Conservation (phyloP, 2,329 filamentous ascomycete genomes). For the Dactylellina sp. region DNA sequence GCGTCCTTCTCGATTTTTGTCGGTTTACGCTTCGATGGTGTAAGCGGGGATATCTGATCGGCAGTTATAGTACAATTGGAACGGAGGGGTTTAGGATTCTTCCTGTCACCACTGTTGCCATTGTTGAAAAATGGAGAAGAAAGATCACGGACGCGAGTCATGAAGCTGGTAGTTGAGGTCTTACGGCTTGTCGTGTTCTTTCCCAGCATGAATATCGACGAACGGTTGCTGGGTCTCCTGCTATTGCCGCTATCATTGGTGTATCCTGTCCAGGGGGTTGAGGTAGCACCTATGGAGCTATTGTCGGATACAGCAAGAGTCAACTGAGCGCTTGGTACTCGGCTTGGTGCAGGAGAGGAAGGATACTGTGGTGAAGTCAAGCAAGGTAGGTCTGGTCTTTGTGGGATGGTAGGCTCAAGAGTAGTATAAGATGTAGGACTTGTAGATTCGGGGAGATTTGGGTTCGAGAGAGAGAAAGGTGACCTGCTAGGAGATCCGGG, state of each 20-base stretch:
- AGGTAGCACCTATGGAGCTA: neutral
- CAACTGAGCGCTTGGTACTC: conserved; percentile 23
- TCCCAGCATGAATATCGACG: conserved; percentile 15
- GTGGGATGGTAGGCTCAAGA: neutral
- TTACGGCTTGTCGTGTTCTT: neutral
- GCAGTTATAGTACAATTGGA: conserved; percentile 26
- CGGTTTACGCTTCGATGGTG: neutral
- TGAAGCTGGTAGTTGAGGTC: conserved; percentile 11
- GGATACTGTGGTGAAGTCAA: conserved; percentile 22
- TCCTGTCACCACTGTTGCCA: conserved; percentile 1
- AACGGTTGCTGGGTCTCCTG: conserved; percentile 7
- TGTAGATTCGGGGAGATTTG: neutral
- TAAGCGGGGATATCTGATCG: conserved; percentile 18
- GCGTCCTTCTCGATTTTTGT: conserved; percentile 24
- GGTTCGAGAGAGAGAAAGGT: conserved; percentile 8
- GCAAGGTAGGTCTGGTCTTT: conserved; percentile 11
- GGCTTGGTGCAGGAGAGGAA: conserved; percentile 32
- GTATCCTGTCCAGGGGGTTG: neutral
- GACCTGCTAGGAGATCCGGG: conserved; percentile 6
- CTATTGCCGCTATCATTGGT: conserved; percentile 3
- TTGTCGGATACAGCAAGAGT: conserved; percentile 14
- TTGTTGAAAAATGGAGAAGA: conserved; percentile 31
- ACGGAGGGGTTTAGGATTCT: neutral
- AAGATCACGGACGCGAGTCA: conserved; percentile 18
- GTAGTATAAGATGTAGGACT: conserved; percentile 8